A percentile compares a stretch with the other conserved stretches of the same genome.
These are phyloP conservation scores for Mucor velutinosus DNA, from an alignment of 371 early-diverging fungal genomes.

Conservation along the genomic window DNA sequence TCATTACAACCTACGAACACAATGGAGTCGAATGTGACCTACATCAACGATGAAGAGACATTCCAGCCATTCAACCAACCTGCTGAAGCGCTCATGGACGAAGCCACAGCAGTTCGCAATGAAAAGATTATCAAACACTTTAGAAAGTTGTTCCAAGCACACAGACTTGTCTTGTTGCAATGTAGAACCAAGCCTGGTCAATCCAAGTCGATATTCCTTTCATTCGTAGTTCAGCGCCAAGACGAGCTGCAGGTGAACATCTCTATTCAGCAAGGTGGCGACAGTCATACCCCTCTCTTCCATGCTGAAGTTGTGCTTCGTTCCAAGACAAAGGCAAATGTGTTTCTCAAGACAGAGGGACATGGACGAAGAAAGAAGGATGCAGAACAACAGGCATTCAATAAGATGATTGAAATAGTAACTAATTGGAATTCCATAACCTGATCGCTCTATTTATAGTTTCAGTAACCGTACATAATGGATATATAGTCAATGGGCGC, in stretches of 20 bases:
- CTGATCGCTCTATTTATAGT: background rate
- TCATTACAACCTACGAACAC: background rate
- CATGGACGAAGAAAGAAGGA: slow-evolving; percentile 6
- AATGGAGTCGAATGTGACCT: background rate
- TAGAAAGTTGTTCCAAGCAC: background rate
- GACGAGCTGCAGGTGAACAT: background rate
- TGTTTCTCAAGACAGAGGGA: background rate
- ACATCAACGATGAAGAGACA: background rate
- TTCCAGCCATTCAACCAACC: background rate
- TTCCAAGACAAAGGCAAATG: background rate
- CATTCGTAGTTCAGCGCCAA: background rate
- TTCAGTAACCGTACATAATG: too few relatives aligned
- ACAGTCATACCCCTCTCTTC: slow-evolving; percentile 8
- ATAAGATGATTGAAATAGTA: background rate
- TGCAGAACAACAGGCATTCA: slow-evolving; percentile 11
- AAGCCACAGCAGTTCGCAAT: background rate
- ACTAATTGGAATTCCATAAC: background rate
- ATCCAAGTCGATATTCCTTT: slow-evolving; percentile 10
- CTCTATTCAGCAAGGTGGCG: background rate
- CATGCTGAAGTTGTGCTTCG: background rate
- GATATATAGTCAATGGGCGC: too few relatives aligned
- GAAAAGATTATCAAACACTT: background rate
- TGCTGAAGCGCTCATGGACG: background rate
- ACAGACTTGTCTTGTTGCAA: background rate
- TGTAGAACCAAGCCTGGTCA: slow-evolving; percentile 2